A percentile compares a stretch with the other conserved stretches of the same genome.
Conservation (phyloP, 805 yeast species). For the Starmerella floris region DNA sequence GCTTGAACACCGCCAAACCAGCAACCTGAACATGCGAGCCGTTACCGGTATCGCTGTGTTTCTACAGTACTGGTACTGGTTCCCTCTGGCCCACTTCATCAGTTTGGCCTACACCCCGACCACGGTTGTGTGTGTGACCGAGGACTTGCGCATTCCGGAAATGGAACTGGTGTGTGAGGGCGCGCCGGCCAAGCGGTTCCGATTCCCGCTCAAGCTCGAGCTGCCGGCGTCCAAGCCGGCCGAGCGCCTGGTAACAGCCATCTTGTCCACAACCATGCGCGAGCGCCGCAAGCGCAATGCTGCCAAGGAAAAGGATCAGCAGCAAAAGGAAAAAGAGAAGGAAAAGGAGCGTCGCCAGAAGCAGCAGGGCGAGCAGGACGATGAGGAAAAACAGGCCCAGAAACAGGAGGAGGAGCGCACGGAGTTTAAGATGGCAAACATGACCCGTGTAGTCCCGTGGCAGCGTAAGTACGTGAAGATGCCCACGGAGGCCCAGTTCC, state of each 20-base stretch:
- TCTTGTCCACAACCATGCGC: constrained; percentile 89
- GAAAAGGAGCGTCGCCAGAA: constrained; percentile 18
- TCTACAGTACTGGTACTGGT: constrained; percentile 97
- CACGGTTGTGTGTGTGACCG: constrained; percentile 71
- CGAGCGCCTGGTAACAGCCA: constrained; percentile 84
- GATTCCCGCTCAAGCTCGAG: constrained; percentile 79
- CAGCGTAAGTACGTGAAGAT: constrained; percentile 78
- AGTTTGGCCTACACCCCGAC: constrained; percentile 89
- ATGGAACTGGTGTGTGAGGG: constrained; percentile 63
- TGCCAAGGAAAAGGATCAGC: constrained; percentile 12
- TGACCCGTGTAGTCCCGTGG: constrained; percentile 79
- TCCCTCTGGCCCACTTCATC: constrained; percentile 87
- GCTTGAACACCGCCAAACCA: constrained; percentile 76
- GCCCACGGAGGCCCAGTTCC: constrained; percentile 55
- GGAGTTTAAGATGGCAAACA: constrained; percentile 53
- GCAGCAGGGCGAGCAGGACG: constrained; percentile 20
- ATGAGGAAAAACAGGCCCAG: constrained; percentile 25
- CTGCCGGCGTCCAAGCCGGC: constrained; percentile 68
- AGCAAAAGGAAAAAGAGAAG: constrained; percentile 24
- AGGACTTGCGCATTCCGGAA: constrained; percentile 75
- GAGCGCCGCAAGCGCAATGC: constrained; percentile 59
- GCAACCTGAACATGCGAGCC: constrained; percentile 78
- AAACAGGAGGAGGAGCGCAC: constrained; percentile 30
- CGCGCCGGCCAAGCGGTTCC: constrained; percentile 64
- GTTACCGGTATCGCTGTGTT: constrained; percentile 85